These are phyloP conservation scores for Pontederia paniculata DNA, from an alignment of 176 grass and related monocot genomes.

Conservation along the genomic window DNA sequence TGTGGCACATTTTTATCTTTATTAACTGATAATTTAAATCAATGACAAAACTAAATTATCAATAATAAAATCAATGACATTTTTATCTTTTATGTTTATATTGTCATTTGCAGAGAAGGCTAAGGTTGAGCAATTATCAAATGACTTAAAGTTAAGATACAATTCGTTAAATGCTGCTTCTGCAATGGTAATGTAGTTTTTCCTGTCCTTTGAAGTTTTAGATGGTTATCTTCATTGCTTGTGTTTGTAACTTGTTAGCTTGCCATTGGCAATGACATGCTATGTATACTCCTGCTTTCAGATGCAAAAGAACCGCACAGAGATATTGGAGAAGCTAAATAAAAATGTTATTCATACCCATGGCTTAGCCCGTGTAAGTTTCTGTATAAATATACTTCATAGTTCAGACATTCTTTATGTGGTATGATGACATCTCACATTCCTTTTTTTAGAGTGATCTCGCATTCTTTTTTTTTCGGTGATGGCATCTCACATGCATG, in stretches of 20 bases:
- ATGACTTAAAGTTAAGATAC: slow-evolving; percentile 31
- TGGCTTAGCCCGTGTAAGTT: slow-evolving; percentile 36
- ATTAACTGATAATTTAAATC: no score
- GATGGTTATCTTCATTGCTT: no score
- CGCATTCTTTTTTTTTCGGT: no score
- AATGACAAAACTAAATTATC: no score
- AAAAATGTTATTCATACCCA: slow-evolving; percentile 37
- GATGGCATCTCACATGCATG: no score
- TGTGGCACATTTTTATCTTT: no score
- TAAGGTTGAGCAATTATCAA: slow-evolving; percentile 45
- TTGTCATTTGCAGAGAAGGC: slow-evolving; percentile 46
- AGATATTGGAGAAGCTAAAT: slow-evolving; percentile 31
- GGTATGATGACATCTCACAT: no score
- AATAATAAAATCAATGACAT: no score
- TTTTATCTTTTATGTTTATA: not conserved
- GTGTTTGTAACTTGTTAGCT: no score
- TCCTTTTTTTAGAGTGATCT: no score
- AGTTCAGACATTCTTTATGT: no score
- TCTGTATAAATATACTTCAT: not conserved
- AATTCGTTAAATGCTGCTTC: slow-evolving; percentile 41
- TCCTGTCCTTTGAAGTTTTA: not conserved
- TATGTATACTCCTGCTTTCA: slow-evolving; percentile 13
- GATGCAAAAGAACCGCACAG: slow-evolving; percentile 33
- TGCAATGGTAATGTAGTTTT: slow-evolving; percentile 32
- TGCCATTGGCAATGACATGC: no score